Evolutionary conservation across 345 rosid genomes (phyloP).

Genomic region (Populus nigra): DNA sequence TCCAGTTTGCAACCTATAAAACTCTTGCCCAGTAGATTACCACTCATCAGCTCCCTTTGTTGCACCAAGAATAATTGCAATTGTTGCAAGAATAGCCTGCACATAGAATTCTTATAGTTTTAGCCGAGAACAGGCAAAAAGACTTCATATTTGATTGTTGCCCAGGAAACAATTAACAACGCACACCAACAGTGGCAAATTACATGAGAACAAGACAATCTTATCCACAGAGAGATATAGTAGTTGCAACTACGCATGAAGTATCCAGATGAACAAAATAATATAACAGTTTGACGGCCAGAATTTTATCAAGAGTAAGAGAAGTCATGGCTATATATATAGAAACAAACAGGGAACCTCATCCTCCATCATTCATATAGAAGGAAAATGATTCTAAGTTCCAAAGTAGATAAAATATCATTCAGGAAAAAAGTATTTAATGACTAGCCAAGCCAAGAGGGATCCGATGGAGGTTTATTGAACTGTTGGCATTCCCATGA

Average conservation of each 20-base stretch:
- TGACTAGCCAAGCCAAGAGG: not conserved
- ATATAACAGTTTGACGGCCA: not conserved
- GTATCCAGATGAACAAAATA: not conserved
- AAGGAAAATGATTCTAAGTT: not conserved
- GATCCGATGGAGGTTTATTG: not conserved
- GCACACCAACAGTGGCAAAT: not conserved
- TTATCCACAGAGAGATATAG: not conserved
- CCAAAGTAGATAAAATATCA: no score
- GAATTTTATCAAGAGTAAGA: not conserved
- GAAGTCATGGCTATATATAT: not conserved
- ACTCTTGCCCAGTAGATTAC: constrained; percentile 23
- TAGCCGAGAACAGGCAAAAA: not conserved
- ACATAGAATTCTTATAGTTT: not conserved
- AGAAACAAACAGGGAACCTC: no score
- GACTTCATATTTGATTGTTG: not conserved
- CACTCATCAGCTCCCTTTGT: constrained; percentile 55
- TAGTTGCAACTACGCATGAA: not conserved
- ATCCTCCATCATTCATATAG: not conserved
- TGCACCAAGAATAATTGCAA: constrained; percentile 65
- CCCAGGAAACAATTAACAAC: not conserved
- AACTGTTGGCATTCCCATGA: not conserved
- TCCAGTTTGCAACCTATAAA: not conserved
- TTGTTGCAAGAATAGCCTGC: constrained; percentile 78
- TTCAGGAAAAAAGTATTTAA: not conserved
- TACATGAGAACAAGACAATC: not conserved